Evolutionary conservation across 176 grass and related monocot genomes (phyloP).

Genomic region (Hyparrhenia diplandra): DNA sequence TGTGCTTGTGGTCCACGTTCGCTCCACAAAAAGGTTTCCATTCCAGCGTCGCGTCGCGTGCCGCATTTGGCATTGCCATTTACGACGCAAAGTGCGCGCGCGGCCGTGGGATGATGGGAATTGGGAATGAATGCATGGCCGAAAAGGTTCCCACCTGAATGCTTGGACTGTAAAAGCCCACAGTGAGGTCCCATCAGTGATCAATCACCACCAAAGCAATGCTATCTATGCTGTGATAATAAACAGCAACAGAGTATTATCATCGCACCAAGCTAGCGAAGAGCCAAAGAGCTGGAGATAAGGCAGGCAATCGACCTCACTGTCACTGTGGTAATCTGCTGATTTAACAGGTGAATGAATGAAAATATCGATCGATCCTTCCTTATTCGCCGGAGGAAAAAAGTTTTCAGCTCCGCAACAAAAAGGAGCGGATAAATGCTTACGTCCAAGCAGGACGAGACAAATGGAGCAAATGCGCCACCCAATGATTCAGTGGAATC

Average conservation of each 20-base stretch:
- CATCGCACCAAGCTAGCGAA: not conserved
- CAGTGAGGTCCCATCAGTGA: not conserved
- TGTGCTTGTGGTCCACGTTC: not conserved
- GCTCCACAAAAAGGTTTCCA: not conserved
- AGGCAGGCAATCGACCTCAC: no score
- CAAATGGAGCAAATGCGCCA: conserved; percentile 32
- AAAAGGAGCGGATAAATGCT: conserved; percentile 31
- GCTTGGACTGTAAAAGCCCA: not conserved
- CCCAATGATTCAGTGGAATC: conserved; percentile 39
- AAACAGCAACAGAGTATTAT: not conserved
- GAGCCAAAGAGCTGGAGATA: not conserved
- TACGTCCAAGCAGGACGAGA: conserved; percentile 34
- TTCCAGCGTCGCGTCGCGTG: conserved; percentile 7
- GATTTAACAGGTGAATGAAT: not conserved
- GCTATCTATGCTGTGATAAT: no score
- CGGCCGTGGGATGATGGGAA: not conserved
- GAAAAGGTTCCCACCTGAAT: conserved; percentile 5
- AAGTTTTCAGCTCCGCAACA: conserved; percentile 23
- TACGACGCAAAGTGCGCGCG: not conserved
- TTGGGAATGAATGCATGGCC: not conserved
- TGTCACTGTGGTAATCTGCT: not conserved
- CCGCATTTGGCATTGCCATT: conserved; percentile 11
- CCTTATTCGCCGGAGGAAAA: not conserved
- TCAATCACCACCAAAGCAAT: not conserved
- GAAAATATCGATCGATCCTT: not conserved